Base-by-base conservation (phyloP, 208 protist genomes). In the Wallacemonas rigidus region DNA sequence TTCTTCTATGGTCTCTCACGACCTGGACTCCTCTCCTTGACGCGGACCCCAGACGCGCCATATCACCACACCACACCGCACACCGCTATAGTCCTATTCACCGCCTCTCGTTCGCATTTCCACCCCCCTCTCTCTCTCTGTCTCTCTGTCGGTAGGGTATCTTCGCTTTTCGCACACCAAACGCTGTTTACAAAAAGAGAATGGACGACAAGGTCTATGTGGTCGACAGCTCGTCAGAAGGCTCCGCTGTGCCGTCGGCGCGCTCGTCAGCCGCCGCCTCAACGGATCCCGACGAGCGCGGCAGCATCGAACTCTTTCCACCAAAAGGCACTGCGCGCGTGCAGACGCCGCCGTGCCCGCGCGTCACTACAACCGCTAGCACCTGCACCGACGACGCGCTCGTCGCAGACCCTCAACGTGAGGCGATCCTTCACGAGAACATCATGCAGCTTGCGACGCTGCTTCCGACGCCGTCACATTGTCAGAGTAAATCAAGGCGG, bases 121-220 rank as follows among this genome's bases (percentile, higher is more conserved):
- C 26, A 26, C 26, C 26, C 0, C 26, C 0, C 0, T 26, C 26
- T 26, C 26, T 26, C 26, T 26, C 26, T 26, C 26, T 26, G 26
- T 26, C 26, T 26, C 26, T 26, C 26, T 26, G 26, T 26, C 26
- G 26, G 26, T 26, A 26, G 26, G 26, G 26, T 26, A 26, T 26
- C 26, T 26, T 26, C 26, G 26, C 26, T 26, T 26, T 26, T 26
- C 26, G 26, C 45, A 12, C 45, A 50, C 45, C 45, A 50, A 6
- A 50, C 45, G 8, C 8, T 50, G 8, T 12, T 14, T 50, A 6
- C 8, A 50, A 6, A 6, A 50, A 14, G 6, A 62, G 3, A 5
- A 65, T 65, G 60, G 40, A 48, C n/a, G 60, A 45, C 40, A 41
- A 65, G 1, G 36, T 65, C 7, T 65, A 65, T 17, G 60, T 65